These are phyloP conservation scores for Ilyonectria destructans DNA, from an alignment of 2,329 filamentous ascomycete genomes.

Conservation along the genomic window DNA sequence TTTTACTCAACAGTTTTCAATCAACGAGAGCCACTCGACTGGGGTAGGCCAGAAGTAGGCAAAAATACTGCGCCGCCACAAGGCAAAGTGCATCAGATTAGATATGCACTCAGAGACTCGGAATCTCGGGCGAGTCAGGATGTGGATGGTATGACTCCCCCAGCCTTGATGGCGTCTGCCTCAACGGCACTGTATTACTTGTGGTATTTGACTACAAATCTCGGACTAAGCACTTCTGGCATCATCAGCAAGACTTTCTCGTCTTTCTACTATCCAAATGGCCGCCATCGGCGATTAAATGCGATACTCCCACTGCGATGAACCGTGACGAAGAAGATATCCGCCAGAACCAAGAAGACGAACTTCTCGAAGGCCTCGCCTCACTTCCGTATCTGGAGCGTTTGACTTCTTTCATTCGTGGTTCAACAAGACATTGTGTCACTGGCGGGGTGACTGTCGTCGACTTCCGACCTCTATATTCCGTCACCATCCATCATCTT, in stretches of 20 bases:
- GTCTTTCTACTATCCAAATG: background rate
- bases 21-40: slow-evolving; percentile 1
- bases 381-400: slow-evolving; percentile 5
- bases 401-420: slow-evolving; percentile 9
- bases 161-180: background rate
- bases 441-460: slow-evolving; percentile 6
- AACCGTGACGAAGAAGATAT: background rate
- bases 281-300: background rate
- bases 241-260: background rate
- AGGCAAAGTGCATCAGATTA: slow-evolving; percentile 5
- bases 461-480: slow-evolving; percentile 9
- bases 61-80: background rate
- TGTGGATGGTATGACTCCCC: too few relatives aligned
- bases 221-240: background rate
- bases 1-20: background rate
- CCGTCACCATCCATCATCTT: slow-evolving; percentile 9
- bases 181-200: background rate
- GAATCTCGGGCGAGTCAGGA: background rate
- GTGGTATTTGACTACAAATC: background rate
- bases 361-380: slow-evolving; percentile 6
- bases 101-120: background rate
- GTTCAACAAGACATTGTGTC: slow-evolving; percentile 5
- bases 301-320: background rate
- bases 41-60: background rate
- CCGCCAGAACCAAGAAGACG: background rate